These are phyloP conservation scores for Jatropha curcas DNA, from an alignment of 345 rosid genomes.

Conservation along the genomic window DNA sequence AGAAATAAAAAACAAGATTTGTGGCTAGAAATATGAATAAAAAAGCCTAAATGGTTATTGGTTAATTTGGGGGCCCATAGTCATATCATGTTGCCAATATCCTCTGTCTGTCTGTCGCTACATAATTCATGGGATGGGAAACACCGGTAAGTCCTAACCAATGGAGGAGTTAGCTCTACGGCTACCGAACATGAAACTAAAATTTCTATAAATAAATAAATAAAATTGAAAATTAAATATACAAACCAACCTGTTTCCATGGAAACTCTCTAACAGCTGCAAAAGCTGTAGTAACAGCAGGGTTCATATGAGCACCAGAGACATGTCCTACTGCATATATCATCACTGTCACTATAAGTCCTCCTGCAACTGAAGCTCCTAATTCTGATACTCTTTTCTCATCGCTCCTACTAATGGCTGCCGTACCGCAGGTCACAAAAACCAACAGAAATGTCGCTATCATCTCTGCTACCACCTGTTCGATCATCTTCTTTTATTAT, in stretches of 20 bases:
- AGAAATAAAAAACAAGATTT: too few species aligned
- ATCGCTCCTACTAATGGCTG: slow-evolving; percentile 40
- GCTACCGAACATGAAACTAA: too few species aligned
- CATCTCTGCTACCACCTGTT: slow-evolving; percentile 55
- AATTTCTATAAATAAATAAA: too few species aligned
- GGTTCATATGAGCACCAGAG: slow-evolving; percentile 81
- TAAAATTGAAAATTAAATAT: too few species aligned
- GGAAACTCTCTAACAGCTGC: slow-evolving; percentile 54
- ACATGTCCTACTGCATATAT: slow-evolving; percentile 70
- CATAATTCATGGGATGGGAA: too few species aligned
- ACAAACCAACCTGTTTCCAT: slow-evolving; percentile 45
- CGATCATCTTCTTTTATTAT: not conserved
- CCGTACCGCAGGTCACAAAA: slow-evolving; percentile 58
- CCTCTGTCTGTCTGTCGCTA: too few species aligned
- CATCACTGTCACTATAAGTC: slow-evolving; percentile 68
- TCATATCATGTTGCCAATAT: too few species aligned
- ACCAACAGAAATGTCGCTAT: slow-evolving; percentile 60
- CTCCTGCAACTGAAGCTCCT: slow-evolving; percentile 62
- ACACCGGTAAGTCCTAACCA: too few species aligned
- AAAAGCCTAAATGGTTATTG: too few species aligned
- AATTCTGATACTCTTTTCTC: slow-evolving; percentile 42
- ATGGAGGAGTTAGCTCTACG: too few species aligned
- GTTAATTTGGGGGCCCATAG: too few species aligned
- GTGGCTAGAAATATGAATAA: too few species aligned
- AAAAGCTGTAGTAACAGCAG: slow-evolving; percentile 65